Evolutionary conservation across 1,284 basidiomycete species (phyloP), one percentile per base, ranked within the genome.

Genomic region (Trichosporon sp.): DNA sequence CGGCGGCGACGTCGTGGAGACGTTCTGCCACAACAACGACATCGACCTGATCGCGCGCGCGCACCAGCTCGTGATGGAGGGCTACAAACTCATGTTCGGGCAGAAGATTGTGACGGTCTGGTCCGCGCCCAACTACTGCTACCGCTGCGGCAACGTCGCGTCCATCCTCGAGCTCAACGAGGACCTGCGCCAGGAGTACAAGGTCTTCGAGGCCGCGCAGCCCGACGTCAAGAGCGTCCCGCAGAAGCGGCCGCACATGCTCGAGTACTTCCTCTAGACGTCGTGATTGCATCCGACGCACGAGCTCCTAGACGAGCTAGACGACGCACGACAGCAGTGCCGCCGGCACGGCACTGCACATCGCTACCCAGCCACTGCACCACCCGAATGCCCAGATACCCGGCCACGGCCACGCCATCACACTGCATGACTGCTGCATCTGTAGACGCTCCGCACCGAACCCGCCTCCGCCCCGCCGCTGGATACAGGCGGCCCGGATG

Each of bases 41-140:
- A 91, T 99, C 73, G 94, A 98, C 84, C 88, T 99, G 71, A 95
- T 99, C 77, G 96, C 96, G 4, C 87, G 97, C 62, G 97, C 96
- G 13, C 96, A 99, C 85, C 96, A 99, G 80, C 89, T 99, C 27
- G 96, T 96, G 2, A 95, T 98, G 91, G 96, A 99, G 82, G 96
- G 96, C 4, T 98, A 92, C 85, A 98, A 98, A 84, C 87, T 96
- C 80, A 98, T 98, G 95, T 98, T 98, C 76, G 95, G 98, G 80
- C 87, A 89, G 70, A 91, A 90, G 44, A 96, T 99, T 75, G 97
- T 99, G 11, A 99, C 97, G 1, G 95, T 99, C 23, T 99, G 96
- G 95, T 95, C 92, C 77, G 97, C 95, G 1, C 96, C 95, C 2
- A 99, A 98, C 83, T 99, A 99, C 80, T 99, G 96, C 83, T 98